phyloP scores from a whole-genome alignment of 306 rosid species.

The Pyrus betulifolia region DNA sequence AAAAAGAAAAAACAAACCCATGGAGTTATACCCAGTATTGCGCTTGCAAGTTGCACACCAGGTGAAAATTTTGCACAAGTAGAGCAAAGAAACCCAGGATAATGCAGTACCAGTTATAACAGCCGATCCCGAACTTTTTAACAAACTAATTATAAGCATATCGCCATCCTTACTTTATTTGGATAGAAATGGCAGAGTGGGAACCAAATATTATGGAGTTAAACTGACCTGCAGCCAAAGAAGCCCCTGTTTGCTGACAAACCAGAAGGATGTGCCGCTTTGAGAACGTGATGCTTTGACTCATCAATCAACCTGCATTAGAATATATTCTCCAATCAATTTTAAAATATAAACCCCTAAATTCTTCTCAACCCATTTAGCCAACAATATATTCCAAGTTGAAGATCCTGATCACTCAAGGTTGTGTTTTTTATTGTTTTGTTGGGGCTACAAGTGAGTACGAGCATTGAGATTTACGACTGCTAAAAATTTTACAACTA shows the following conservation, averaged over 20 bases:
- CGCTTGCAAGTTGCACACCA: not conserved
- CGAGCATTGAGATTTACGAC: not conserved
- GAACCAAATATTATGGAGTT: not conserved
- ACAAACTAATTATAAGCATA: not conserved
- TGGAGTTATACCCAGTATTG: not conserved
- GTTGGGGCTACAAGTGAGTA: not conserved
- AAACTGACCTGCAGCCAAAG: slow-evolving; percentile 86
- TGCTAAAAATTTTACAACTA: not conserved
- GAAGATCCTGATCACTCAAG: not conserved
- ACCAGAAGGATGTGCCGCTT: slow-evolving; percentile 97
- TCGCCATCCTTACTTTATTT: not conserved
- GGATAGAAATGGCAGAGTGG: not conserved
- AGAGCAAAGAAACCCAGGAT: not conserved
- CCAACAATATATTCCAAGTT: not conserved
- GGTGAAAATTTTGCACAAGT: not conserved
- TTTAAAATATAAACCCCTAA: not conserved
- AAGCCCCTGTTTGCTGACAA: slow-evolving; percentile 89
- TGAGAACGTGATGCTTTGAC: slow-evolving; percentile 76
- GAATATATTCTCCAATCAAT: not conserved
- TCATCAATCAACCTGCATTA: slow-evolving; percentile 63
- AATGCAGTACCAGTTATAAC: not conserved
- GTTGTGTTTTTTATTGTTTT: not conserved
- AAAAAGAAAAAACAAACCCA: not conserved
- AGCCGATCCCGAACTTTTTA: not conserved
- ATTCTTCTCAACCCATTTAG: not conserved